These are phyloP conservation scores for Hypericum androsaemum DNA, from an alignment of 345 rosid species.

Conservation along the genomic window DNA sequence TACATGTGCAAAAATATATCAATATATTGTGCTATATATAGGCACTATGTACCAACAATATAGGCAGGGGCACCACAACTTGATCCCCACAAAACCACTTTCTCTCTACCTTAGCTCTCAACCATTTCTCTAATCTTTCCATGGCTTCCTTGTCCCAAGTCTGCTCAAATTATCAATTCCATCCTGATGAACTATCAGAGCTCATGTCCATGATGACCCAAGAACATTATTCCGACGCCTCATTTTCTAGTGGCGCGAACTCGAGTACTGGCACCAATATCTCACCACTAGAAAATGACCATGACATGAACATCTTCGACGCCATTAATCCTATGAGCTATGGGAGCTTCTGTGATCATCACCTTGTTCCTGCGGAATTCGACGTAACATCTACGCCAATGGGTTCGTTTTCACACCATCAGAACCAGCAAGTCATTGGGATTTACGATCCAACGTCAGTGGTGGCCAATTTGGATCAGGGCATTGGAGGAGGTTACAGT, in stretches of 20 bases:
- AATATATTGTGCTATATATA: no score
- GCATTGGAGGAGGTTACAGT: no score
- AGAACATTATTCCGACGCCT: slow-evolving; percentile 10
- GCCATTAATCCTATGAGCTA: slow-evolving; percentile 4
- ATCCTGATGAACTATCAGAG: slow-evolving; percentile 27
- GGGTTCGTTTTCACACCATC: slow-evolving; percentile 3
- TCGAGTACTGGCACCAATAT: not conserved
- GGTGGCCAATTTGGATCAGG: no score
- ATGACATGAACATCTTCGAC: no score
- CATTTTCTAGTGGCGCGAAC: slow-evolving; percentile 1
- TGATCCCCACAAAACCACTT: not conserved
- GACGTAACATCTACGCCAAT: slow-evolving; percentile 9
- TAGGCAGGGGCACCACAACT: no score
- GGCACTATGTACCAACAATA: no score
- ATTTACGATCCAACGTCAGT: slow-evolving; percentile 14
- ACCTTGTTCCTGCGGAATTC: slow-evolving; percentile 16
- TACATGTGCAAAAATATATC: no score
- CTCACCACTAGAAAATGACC: no score
- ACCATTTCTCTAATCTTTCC: slow-evolving; percentile 1
- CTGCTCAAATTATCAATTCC: slow-evolving; percentile 31
- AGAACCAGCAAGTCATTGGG: slow-evolving; percentile 25
- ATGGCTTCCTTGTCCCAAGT: slow-evolving; percentile 50
- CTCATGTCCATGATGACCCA: slow-evolving; percentile 15
- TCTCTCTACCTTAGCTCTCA: slow-evolving; percentile 5
- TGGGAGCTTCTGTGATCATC: slow-evolving; percentile 6